Percentiles rank a stretch among this genome's conserved stretches.
Evolutionary conservation across 306 rosid genomes (phyloP).

Genomic region (Betula pendula): DNA sequence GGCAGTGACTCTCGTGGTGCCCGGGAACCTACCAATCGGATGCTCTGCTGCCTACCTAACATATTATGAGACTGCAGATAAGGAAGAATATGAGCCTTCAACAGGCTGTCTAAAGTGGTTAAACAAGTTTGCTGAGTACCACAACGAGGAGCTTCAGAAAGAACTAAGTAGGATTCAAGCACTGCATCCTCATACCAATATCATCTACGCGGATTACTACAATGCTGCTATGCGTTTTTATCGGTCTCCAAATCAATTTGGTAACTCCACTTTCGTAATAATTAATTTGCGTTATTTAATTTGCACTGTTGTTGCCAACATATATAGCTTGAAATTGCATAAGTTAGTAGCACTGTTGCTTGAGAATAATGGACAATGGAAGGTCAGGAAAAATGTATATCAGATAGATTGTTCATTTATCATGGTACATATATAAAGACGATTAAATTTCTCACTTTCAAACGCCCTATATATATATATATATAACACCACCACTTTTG

Average conservation of each 20-base stretch:
- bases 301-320: too few relatives aligned
- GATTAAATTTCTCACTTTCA: too few relatives aligned
- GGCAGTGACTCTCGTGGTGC: conserved; percentile 48
- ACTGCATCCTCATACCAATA: conserved; percentile 31
- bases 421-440: too few relatives aligned
- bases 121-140: conserved; percentile 41
- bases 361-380: too few relatives aligned
- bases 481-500: too few relatives aligned
- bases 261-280: conserved; percentile 17
- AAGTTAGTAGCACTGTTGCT: too few relatives aligned
- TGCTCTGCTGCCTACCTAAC: conserved; percentile 37
- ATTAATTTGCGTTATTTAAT: too few relatives aligned
- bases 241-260: conserved; percentile 41
- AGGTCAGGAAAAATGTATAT: too few relatives aligned
- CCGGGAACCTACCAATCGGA: conserved; percentile 53
- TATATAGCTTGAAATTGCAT: too few relatives aligned
- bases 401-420: too few relatives aligned
- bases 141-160: conserved; percentile 38
- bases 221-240: conserved; percentile 37
- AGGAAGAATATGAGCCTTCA: conserved; percentile 34
- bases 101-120: conserved; percentile 48
- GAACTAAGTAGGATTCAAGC: conserved; percentile 28
- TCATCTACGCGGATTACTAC: conserved; percentile 54
- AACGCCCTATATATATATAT: too few relatives aligned
- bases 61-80: conserved; percentile 10